Evolutionary conservation across 2,329 filamentous ascomycete genomes (phyloP), one percentile per base, ranked within the genome.

Genomic region (Kalmusia sp.): DNA sequence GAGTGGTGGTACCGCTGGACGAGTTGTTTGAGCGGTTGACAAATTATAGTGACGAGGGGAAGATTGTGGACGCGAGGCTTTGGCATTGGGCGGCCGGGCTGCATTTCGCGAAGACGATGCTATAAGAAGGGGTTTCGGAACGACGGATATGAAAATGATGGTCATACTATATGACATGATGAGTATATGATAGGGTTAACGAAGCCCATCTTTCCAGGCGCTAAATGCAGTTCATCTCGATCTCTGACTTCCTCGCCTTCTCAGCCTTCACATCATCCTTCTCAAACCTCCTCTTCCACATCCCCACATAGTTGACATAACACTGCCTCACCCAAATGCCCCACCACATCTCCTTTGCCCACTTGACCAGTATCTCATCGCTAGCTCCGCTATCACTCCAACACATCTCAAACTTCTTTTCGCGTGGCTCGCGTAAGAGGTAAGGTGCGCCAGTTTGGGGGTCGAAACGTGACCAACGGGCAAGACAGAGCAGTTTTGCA

Each of bases 41-140:
- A 46, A 67, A 74, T 72, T 79, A 75, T 48, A 71, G 70, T 17
- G 67, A 76, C 57, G 73, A 77, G 67, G 78, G 83, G 9, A 80
- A 82, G 64, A 80, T 75, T 56, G 80, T 86, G 8, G 81, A 83
- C 52, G 83, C 83, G 11, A 85, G 84, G 76, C 69, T 87, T 52
- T 85, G 83, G 64, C 84, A 86, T 68, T 87, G 84, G 75, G 84
- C 84, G 14, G 80, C 82, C 3, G 84, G 84, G 5, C 79, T 85
- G 69, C 74, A 83, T 52, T 84, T 82, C 63, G 71, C 73, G 30
- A 73, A 63, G 65, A 70, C 67, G 15, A 67, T 73, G 68, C 40
- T 65, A 17, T 68, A 52, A 61, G 15, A 19, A 15, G 27, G 27
- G 27, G 27, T 12, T 6, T 12, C 27, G 27, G 12, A 12, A 28